Base-by-base conservation (phyloP, 1,284 basidiomycete genomes). In the Sanghuangporus weigelae region DNA sequence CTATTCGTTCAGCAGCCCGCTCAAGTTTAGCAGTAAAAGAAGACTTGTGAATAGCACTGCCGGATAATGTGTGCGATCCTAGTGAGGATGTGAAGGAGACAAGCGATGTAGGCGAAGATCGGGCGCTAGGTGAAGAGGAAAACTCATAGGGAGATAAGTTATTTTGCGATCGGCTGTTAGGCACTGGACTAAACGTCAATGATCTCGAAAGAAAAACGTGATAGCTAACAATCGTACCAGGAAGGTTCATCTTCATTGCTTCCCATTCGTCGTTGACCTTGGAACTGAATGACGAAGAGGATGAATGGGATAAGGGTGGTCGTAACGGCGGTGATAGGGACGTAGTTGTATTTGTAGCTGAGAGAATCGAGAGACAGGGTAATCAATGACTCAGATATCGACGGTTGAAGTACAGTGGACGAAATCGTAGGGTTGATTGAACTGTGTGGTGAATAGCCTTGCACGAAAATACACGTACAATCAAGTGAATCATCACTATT, bases 1-100 rank as follows among this genome's bases (percentile, higher is more conserved):
- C 68, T 35, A 83, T 62, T 57, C 79, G 78, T 53, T 74, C 63
- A 0, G 63, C 58, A 2, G 77, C 73, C 50, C 74, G 74, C 55
- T 76, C 74, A 16, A 63, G 55, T 35, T 64, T 64, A 40, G 56
- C 68, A 10, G 72, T 69, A 1, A 72, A 69, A 38, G 46, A 66
- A 65, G 66, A 56, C 36, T 62, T 53, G 40, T 63, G 63, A 64
- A 67, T 62, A 59, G 38, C 68, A 68, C 53, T 35, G 51, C 36
- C 53, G 44, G 65, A 55, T 36, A 51, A 54, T 44, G 59, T n/a
- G n/a, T 50, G 16, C 50, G 59, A 36, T n/a, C 46, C 67, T 64
- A 42, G 21, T 19, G 35, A n/a, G 19, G 49, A 60, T 19, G 26
- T n/a, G 31, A 50, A 38, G 31, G 42, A 42, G 44, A 51, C 59